phyloP scores from a whole-genome alignment of 1,139 yeast genomes.

The Saccharomyces hybrid region DNA sequence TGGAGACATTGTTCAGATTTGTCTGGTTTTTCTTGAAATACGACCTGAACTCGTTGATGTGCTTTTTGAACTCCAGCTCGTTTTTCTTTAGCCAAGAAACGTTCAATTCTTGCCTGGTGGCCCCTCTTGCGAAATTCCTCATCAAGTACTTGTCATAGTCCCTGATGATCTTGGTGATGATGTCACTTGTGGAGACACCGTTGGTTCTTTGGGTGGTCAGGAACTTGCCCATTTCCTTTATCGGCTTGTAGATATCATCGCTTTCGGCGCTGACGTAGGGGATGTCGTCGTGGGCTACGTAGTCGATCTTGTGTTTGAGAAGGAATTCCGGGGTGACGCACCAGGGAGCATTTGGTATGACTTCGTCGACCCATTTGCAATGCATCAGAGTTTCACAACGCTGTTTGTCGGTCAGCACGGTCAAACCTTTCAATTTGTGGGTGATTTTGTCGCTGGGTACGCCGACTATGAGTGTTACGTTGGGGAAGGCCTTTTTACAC shows the following conservation, averaged over 20 bases:
- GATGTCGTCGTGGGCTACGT: slow-evolving; percentile 95
- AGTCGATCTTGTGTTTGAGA: slow-evolving; percentile 74
- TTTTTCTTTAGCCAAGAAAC: slow-evolving; percentile 97
- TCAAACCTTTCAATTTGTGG: slow-evolving; percentile 85
- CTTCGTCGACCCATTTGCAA: slow-evolving; percentile 97
- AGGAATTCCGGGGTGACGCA: slow-evolving; percentile 79
- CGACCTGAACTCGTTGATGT: slow-evolving; percentile 76
- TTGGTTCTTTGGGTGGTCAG: slow-evolving; percentile 93
- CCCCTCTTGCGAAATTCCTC: slow-evolving; percentile 97
- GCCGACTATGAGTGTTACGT: slow-evolving; percentile 81
- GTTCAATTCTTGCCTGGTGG: slow-evolving; percentile 89
- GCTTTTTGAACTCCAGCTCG: slow-evolving; percentile 88
- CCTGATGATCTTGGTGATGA: slow-evolving; percentile 86
- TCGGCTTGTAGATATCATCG: slow-evolving; percentile 89
- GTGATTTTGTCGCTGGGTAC: slow-evolving; percentile 86
- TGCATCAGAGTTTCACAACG: slow-evolving; percentile 83
- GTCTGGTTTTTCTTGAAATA: slow-evolving; percentile 72
- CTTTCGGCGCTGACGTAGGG: slow-evolving; percentile 88
- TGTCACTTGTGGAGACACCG: slow-evolving; percentile 92
- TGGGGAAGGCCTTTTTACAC: slow-evolving; percentile 86
- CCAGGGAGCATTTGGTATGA: slow-evolving; percentile 93
- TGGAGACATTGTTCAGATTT: slow-evolving; percentile 65
- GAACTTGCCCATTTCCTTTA: slow-evolving; percentile 84
- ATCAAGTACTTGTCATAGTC: slow-evolving; percentile 94
- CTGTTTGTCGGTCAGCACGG: slow-evolving; percentile 82